Conservation (phyloP, 192 early-diverging fungal species). For the Anaeromyces robustus region DNA sequence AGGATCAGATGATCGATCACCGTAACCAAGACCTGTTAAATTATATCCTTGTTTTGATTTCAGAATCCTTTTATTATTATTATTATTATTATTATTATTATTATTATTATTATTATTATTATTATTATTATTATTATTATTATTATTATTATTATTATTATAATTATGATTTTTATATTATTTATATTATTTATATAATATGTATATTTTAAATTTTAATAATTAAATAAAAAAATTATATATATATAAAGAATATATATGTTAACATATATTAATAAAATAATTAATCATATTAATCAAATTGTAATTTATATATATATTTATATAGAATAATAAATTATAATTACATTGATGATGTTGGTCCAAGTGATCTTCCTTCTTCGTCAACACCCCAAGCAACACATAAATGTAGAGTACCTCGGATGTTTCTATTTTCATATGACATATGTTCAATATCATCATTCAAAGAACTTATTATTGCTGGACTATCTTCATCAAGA, state of each 20-base stretch:
- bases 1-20: background rate
- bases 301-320: too few species aligned
- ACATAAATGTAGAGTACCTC: conserved; percentile 13
- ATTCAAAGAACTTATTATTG: background rate
- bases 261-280: too few species aligned
- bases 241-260: too few species aligned
- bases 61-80: background rate
- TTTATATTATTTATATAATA: too few species aligned
- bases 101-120: too few species aligned
- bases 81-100: background rate
- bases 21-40: background rate
- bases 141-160: conserved; percentile 1
- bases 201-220: too few species aligned
- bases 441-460: background rate
- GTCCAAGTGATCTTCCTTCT: conserved; percentile 15
- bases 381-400: conserved; percentile 23
- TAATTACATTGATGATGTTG: conserved; percentile 10
- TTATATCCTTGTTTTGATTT: background rate
- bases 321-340: background rate
- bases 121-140: too few species aligned
- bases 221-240: too few species aligned
- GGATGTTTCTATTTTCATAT: conserved; percentile 10
- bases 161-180: background rate
- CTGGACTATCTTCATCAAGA: background rate
- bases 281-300: too few species aligned